Evolutionary conservation across 2,329 filamentous ascomycete species (phyloP).

Genomic region (Ascocoryne sarcoides): DNA sequence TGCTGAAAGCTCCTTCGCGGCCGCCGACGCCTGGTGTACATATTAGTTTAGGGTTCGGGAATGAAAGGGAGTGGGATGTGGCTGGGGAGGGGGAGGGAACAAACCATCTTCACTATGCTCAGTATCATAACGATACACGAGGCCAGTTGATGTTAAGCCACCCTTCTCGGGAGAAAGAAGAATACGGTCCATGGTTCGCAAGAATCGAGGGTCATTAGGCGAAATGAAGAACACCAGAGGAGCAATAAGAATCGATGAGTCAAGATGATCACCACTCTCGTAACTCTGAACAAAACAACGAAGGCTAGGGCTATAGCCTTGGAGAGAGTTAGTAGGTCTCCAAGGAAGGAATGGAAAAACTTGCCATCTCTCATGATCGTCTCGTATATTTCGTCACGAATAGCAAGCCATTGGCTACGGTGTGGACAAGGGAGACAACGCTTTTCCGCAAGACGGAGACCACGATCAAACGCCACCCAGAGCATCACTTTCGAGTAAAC

Average conservation of each 20-base stretch:
- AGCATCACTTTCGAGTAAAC: constrained; percentile 78
- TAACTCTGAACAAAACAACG: constrained; percentile 69
- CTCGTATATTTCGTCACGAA: constrained; percentile 62
- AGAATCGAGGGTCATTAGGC: constrained; percentile 68
- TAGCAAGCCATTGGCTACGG: constrained; percentile 54
- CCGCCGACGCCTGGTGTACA: constrained; percentile 54
- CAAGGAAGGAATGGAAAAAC: neutral
- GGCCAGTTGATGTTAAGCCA: constrained; percentile 63
- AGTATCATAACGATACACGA: constrained; percentile 70
- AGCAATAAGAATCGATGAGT: constrained; percentile 67
- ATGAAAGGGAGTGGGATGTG: neutral
- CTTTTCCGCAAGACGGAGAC: constrained; percentile 65
- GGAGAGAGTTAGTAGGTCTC: neutral
- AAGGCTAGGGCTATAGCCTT: constrained; percentile 61
- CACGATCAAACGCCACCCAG: constrained; percentile 73
- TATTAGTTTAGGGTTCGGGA: constrained; percentile 8
- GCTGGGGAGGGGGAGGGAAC: constrained; percentile 2
- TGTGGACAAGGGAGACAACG: constrained; percentile 68
- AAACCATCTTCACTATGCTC: constrained; percentile 59
- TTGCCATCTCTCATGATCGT: constrained; percentile 64
- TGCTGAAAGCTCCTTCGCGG: constrained; percentile 66
- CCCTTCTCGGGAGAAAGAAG: constrained; percentile 65
- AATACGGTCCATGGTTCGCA: constrained; percentile 63
- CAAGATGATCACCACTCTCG: constrained; percentile 59
- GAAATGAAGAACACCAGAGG: constrained; percentile 74